Evolutionary conservation across 257 asterid species (phyloP).

Genomic region (Linaria vulgaris): DNA sequence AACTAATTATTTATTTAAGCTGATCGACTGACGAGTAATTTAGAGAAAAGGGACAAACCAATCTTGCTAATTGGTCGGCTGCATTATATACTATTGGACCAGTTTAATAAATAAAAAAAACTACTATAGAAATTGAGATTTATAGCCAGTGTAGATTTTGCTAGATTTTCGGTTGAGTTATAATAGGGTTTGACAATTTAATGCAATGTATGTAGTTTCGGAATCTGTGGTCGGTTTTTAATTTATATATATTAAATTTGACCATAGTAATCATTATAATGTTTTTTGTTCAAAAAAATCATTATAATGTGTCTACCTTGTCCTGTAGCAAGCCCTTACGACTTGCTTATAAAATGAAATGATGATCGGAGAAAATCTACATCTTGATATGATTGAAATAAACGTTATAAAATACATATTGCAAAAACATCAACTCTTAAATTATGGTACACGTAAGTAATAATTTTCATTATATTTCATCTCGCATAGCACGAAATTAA

Average conservation of each 20-base stretch:
- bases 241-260: background rate
- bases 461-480: background rate
- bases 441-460: no score
- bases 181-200: slow-evolving; percentile 25
- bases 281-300: background rate
- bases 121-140: background rate
- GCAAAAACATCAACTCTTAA: no score
- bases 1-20: slow-evolving; percentile 16
- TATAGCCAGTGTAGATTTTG: background rate
- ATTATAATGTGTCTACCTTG: background rate
- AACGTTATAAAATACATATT: no score
- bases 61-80: slow-evolving; percentile 39
- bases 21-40: slow-evolving; percentile 18
- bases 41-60: slow-evolving; percentile 22
- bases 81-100: no score
- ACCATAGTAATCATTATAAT: background rate
- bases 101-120: slow-evolving; percentile 16
- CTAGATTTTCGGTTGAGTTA: slow-evolving; percentile 19
- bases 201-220: slow-evolving; percentile 27
- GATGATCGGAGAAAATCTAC: no score
- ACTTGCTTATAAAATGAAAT: no score
- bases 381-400: no score
- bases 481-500: no score
- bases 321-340: no score
- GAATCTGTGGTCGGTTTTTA: slow-evolving; percentile 22